A percentile compares a stretch with the other conserved stretches of the same genome.
Conservation (phyloP, 2,329 filamentous ascomycete species). For the Calonectria henricotiae region DNA sequence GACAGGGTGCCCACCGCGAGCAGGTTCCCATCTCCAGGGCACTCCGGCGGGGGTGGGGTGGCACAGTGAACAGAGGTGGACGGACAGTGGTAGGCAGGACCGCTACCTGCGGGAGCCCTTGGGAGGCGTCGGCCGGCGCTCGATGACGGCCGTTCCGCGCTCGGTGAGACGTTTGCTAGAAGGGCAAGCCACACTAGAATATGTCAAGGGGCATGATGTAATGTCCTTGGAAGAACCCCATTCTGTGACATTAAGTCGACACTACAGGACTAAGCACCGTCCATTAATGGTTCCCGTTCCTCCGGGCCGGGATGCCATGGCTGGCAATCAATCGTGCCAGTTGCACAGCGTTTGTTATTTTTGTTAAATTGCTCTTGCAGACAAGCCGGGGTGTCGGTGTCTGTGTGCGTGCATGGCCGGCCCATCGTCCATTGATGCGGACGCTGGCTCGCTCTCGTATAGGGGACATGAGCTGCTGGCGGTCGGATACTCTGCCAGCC, state of each 20-base stretch:
- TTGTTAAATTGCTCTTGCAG: constrained; percentile 2
- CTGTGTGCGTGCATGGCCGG: constrained; percentile 1
- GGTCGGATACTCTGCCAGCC: constrained; percentile 8
- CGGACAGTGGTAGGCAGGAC: too few species aligned
- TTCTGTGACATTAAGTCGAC: background rate
- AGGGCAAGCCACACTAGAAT: background rate
- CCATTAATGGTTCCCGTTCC: background rate
- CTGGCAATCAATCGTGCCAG: constrained; percentile 1
- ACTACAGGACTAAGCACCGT: background rate
- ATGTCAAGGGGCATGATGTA: constrained; percentile 14
- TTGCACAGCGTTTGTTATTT: background rate
- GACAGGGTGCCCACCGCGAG: constrained; percentile 1
- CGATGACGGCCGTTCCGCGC: background rate
- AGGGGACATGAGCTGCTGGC: background rate
- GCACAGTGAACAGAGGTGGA: background rate
- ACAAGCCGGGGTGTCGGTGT: constrained; percentile 13
- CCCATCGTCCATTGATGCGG: background rate
- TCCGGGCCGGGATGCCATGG: background rate
- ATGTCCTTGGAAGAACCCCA: background rate
- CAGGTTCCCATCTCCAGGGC: background rate
- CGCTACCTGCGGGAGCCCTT: constrained; percentile 6
- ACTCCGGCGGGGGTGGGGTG: background rate
- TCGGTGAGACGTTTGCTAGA: background rate
- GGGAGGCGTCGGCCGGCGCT: constrained; percentile 10
- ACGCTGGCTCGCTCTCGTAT: constrained; percentile 11